Evolutionary conservation across 2,329 filamentous ascomycete genomes (phyloP).

Genomic region (Aureobasidium sp.): DNA sequence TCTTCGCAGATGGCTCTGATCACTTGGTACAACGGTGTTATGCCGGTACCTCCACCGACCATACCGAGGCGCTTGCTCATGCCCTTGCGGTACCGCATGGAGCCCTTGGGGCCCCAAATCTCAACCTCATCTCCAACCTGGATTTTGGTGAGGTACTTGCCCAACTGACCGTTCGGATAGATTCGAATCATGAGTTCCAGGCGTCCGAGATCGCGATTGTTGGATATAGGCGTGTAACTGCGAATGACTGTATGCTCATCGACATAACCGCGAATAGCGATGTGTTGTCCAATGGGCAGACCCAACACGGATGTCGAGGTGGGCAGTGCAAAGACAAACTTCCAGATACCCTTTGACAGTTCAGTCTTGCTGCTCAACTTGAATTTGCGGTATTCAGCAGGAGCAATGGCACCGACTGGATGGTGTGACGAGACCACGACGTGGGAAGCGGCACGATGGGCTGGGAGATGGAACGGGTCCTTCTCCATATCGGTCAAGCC

Average conservation of each 20-base stretch:
- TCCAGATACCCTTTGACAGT: not conserved
- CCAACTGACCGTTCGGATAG: constrained; percentile 40
- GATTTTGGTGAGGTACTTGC: constrained; percentile 41
- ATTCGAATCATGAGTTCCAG: constrained; percentile 47
- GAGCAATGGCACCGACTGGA: too few species aligned
- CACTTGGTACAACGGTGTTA: constrained; percentile 55
- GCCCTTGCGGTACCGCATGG: constrained; percentile 45
- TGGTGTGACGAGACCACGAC: too few species aligned
- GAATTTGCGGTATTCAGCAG: too few species aligned
- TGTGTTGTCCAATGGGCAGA: constrained; percentile 25
- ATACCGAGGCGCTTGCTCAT: constrained; percentile 45
- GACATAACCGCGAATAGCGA: constrained; percentile 24
- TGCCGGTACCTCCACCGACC: constrained; percentile 49
- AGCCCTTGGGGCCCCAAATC: constrained; percentile 51
- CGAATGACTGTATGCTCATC: constrained; percentile 18
- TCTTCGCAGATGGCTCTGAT: constrained; percentile 60
- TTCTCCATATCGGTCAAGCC: too few species aligned
- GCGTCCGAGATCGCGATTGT: constrained; percentile 35
- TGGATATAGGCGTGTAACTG: constrained; percentile 21
- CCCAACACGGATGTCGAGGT: constrained; percentile 15
- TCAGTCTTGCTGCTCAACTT: too few species aligned
- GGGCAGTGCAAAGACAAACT: constrained; percentile 11
- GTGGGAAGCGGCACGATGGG: too few species aligned
- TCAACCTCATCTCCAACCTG: constrained; percentile 42
- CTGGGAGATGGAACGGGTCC: too few species aligned